These are phyloP conservation scores for Schizochytrium sp. DNA, from an alignment of 108 stramenopile genomes.

Conservation along the genomic window DNA sequence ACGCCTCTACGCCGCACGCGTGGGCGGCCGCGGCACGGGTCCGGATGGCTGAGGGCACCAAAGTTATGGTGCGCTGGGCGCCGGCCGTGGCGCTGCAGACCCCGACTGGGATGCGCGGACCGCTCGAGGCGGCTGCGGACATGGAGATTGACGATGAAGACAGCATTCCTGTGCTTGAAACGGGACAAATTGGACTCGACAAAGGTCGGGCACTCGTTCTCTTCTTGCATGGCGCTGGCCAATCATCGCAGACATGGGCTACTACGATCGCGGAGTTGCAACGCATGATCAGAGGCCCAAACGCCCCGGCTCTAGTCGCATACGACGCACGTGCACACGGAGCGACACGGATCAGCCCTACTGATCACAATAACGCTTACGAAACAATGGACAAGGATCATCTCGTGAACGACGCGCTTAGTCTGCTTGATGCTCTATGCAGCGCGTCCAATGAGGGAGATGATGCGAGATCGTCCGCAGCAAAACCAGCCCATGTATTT, in stretches of 20 bases:
- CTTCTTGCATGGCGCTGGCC: not conserved
- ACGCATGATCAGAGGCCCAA: not conserved
- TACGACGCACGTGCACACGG: not conserved
- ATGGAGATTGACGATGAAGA: not conserved
- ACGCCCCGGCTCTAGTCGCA: not conserved
- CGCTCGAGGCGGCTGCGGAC: not conserved
- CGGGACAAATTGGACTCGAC: not conserved
- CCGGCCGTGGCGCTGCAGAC: not conserved
- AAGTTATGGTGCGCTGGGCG: not conserved
- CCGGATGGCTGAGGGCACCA: no score
- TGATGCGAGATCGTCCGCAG: not conserved
- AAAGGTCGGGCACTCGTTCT: not conserved
- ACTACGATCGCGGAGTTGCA: not conserved
- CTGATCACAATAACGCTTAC: not conserved
- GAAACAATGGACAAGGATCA: not conserved
- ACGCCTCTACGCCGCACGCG: no score
- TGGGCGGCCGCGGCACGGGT: no score
- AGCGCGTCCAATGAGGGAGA: no score
- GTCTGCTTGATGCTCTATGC: not conserved
- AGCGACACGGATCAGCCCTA: not conserved
- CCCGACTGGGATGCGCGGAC: no score
- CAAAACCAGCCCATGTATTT: not conserved
- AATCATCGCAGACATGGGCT: not conserved
- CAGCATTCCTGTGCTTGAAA: not conserved
- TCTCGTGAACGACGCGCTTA: not conserved